phyloP scores from a whole-genome alignment of 169 alveolate species.

The Eimeria acervulina region DNA sequence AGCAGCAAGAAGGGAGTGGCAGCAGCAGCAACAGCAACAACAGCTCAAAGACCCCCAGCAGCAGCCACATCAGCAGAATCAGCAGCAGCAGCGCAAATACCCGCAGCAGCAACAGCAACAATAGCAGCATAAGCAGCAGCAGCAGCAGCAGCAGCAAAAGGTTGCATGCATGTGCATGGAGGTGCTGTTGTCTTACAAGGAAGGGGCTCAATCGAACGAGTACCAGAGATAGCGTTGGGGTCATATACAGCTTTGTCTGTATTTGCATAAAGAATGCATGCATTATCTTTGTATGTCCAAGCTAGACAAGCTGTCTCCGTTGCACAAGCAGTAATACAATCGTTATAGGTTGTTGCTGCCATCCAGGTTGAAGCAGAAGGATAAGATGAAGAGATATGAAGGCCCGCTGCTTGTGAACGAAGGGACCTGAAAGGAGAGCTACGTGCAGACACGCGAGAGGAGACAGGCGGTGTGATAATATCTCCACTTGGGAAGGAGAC shows the following conservation, averaged over 20 bases:
- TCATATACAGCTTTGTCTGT: neutral
- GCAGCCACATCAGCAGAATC: too few relatives aligned
- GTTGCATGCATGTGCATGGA: neutral
- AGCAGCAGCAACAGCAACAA: neutral
- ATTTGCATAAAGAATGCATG: neutral
- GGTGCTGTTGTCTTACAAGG: neutral
- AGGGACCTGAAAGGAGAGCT: neutral
- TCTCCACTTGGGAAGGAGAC: neutral
- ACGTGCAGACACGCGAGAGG: neutral
- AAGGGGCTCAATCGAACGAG: neutral
- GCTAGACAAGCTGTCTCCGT: neutral
- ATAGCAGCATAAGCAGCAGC: neutral
- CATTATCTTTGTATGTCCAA: constrained; percentile 7
- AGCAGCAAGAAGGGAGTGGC: neutral
- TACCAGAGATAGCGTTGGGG: neutral
- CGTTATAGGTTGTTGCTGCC: neutral
- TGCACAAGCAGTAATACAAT: neutral
- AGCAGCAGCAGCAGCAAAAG: neutral
- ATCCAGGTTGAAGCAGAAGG: neutral
- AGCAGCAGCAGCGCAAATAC: too few relatives aligned
- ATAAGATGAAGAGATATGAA: neutral
- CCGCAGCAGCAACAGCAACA: neutral
- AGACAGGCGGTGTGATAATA: too few relatives aligned
- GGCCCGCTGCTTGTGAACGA: neutral
- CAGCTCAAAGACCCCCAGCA: too few relatives aligned